Base-by-base conservation (phyloP, 257 asterid genomes). In the Solanum chiquidenum region DNA sequence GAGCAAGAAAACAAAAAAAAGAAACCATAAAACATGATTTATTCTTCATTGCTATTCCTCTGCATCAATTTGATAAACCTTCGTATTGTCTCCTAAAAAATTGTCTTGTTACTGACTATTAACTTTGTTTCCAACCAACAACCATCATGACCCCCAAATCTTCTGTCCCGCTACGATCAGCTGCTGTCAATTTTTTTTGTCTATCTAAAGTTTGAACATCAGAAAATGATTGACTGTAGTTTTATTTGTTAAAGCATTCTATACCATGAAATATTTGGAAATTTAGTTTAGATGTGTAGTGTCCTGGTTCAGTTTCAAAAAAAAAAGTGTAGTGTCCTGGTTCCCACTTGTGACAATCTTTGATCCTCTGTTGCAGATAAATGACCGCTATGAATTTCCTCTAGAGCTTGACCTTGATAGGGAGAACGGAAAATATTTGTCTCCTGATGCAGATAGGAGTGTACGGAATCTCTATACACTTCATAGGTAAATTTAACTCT, bases 341-440 rank as follows among this genome's bases (percentile, higher is more conserved):
- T 77, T 60, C 58, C 64, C 64, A 75, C 62, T 25, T 31, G n/a
- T 77, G 60, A n/a, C 71, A 55, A 86, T 88, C 74, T 52, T 89
- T 87, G 35, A 52, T 72, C 87, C 87, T 27, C 83, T 88, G 77
- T 77, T 92, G 91, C 96, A 97, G 99, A 96, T 97, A 92, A 97
- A 97, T 91, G 99, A 97, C 79, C 98, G 98, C 55, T 95, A 97
- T 92, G 99, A 95, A 91, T 97, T 97, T 85, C 99, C 99, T 23
- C 91, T 95, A 91, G 98, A 95, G 92, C 99, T 97, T 87, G 99
- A 97, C 91, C 95, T 97, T 87, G 99, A 97, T 90, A 93, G 95
- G 92, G 99, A 93, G 82, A 90, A 94, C 62, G 98, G 99, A 20
- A 97, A 97, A 92, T 97, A 97, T 93, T 91, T 97, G 90, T 94